These are phyloP conservation scores for Ormosia emarginata DNA, from an alignment of 306 rosid genomes.

Conservation along the genomic window DNA sequence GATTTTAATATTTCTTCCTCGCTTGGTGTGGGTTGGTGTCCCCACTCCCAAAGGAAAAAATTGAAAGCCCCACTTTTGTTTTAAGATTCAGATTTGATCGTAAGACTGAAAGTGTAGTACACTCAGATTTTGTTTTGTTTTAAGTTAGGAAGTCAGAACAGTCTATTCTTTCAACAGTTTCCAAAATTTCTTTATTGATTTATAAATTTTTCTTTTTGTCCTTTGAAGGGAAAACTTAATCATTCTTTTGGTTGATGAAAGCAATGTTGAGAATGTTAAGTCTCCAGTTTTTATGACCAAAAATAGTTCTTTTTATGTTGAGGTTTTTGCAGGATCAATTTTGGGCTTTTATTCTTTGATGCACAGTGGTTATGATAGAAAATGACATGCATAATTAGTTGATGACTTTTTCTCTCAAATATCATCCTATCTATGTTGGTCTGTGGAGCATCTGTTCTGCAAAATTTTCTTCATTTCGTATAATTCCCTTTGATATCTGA, in stretches of 20 bases:
- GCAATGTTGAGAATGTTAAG: conserved; percentile 26
- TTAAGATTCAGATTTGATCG: conserved; percentile 44
- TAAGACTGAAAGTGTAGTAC: conserved; percentile 3
- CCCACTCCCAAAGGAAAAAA: conserved; percentile 13
- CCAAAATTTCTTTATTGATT: conserved; percentile 12
- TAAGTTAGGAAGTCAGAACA: conserved; percentile 25
- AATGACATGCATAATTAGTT: conserved; percentile 24
- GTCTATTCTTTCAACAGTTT: conserved; percentile 24
- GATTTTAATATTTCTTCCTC: not conserved
- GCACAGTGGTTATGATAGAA: not conserved
- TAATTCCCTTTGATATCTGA: conserved; percentile 25
- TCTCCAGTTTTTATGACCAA: not conserved
- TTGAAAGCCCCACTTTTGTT: conserved; percentile 14
- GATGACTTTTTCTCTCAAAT: not conserved
- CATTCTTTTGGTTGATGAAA: conserved; percentile 16
- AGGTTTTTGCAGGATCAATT: conserved; percentile 2
- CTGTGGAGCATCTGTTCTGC: conserved; percentile 9
- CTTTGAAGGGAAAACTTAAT: conserved; percentile 12
- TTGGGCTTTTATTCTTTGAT: not conserved
- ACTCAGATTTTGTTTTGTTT: conserved; percentile 18
- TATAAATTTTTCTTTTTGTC: conserved; percentile 1
- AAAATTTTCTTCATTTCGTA: conserved; percentile 8
- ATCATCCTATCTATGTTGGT: not conserved
- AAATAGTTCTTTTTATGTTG: not conserved
- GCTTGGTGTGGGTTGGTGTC: conserved; percentile 14